Percentiles rank a stretch among this genome's conserved stretches.
Conservation (phyloP, 257 asterid species). For the Jacaranda mimosifolia region DNA sequence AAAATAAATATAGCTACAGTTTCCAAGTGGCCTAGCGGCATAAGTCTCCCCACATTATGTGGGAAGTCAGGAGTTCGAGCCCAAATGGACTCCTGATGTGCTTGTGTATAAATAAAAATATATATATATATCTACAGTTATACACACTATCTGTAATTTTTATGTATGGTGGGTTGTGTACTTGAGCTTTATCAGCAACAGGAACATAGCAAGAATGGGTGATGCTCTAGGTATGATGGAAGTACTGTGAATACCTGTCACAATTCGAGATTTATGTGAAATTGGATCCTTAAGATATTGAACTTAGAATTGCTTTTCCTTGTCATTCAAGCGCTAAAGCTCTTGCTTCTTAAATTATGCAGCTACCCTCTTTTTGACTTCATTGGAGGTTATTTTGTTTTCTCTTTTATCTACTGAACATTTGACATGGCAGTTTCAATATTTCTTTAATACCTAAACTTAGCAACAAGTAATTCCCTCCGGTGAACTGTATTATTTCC, state of each 20-base stretch:
- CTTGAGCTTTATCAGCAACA: neutral
- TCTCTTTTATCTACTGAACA: neutral
- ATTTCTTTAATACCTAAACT: neutral
- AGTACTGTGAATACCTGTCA: neutral
- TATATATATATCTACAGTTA: neutral
- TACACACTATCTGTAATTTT: neutral
- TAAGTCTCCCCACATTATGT: too few relatives aligned
- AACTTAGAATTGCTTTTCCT: slow-evolving; percentile 2
- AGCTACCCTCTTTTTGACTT: slow-evolving; percentile 6
- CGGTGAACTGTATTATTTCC: too few relatives aligned
- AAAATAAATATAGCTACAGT: neutral
- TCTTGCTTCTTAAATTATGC: neutral
- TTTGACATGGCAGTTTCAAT: slow-evolving; percentile 1
- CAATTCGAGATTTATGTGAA: neutral
- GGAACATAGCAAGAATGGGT: neutral
- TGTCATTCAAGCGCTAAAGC: neutral
- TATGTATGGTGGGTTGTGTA: slow-evolving; percentile 8
- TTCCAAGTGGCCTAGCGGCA: too few relatives aligned
- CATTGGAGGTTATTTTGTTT: neutral
- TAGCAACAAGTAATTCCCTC: too few relatives aligned
- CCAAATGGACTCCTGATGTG: too few relatives aligned
- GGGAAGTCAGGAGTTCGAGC: too few relatives aligned
- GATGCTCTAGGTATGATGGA: slow-evolving; percentile 1
- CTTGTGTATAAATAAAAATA: too few relatives aligned
- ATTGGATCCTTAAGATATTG: neutral